Conservation (phyloP, 306 rosid genomes). For the Quercus gilva region DNA sequence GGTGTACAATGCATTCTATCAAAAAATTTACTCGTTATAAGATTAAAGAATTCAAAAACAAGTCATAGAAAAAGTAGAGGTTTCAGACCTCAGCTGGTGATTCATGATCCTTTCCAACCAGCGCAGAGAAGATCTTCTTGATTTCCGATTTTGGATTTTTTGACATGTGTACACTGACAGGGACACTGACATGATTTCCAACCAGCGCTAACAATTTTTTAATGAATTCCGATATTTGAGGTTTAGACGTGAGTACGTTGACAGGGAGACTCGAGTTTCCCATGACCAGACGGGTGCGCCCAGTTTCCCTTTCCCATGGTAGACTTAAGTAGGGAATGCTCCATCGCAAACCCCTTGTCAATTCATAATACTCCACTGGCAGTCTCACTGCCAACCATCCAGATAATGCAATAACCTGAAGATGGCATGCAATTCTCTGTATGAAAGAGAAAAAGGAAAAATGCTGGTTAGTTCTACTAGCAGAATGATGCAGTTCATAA, state of each 20-base stretch:
- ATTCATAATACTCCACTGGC: conserved; percentile 78
- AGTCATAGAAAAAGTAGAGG: not conserved
- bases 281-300: conserved; percentile 28
- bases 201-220: too few species aligned
- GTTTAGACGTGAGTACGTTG: too few species aligned
- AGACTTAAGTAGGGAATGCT: conserved; percentile 66
- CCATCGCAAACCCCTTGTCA: conserved; percentile 73
- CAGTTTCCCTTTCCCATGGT: conserved; percentile 65
- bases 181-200: too few species aligned
- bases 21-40: not conserved
- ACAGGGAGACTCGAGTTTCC: conserved; percentile 44
- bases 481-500: not conserved
- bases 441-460: conserved; percentile 14
- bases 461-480: not conserved
- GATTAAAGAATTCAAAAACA: not conserved
- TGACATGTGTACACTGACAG: conserved; percentile 24
- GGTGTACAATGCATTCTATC: conserved; percentile 6
- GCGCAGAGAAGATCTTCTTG: rapidly evolving
- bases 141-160: rapidly evolving
- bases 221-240: too few species aligned
- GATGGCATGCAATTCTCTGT: conserved; percentile 85
- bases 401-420: conserved; percentile 80
- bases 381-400: conserved; percentile 71
- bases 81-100: conserved; percentile 44
- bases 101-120: too few species aligned